Percentiles rank a stretch among this genome's conserved stretches.
Conservation (phyloP, 2,329 filamentous ascomycete genomes). For the Colletotrichum nymphaeae region DNA sequence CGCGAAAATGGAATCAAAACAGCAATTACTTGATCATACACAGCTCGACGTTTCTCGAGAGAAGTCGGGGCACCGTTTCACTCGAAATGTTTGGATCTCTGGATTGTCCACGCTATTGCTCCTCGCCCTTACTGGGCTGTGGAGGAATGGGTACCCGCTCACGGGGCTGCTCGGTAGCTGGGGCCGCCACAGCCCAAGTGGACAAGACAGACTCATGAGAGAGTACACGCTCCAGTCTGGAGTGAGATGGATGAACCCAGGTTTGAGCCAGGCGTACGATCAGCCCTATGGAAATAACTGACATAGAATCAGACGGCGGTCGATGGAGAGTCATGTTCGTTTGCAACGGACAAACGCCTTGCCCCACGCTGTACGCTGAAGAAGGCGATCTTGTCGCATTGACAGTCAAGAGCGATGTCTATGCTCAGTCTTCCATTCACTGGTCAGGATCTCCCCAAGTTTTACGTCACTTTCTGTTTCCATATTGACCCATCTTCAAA, state of each 20-base stretch:
- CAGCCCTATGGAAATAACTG: neutral
- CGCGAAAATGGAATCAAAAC: constrained; percentile 23
- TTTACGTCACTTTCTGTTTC: neutral
- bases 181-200: neutral
- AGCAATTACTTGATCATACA: neutral
- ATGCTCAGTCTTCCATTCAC: constrained; percentile 20
- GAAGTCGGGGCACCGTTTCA: neutral
- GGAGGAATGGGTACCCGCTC: neutral
- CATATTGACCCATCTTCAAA: neutral
- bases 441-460: neutral
- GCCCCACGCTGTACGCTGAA: constrained; percentile 24
- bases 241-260: constrained; percentile 31
- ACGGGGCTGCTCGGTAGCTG: constrained; percentile 1
- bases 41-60: neutral
- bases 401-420: constrained; percentile 22
- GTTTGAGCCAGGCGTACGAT: neutral
- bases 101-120: neutral
- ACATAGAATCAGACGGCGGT: constrained; percentile 11
- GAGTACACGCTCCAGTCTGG: constrained; percentile 12
- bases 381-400: constrained; percentile 23
- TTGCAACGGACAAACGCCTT: constrained; percentile 29
- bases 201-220: constrained; percentile 5
- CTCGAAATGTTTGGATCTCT: neutral
- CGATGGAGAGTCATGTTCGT: constrained; percentile 31
- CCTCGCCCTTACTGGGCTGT: neutral